Conservation (phyloP, 306 rosid species). For the Cicer arietinum region DNA sequence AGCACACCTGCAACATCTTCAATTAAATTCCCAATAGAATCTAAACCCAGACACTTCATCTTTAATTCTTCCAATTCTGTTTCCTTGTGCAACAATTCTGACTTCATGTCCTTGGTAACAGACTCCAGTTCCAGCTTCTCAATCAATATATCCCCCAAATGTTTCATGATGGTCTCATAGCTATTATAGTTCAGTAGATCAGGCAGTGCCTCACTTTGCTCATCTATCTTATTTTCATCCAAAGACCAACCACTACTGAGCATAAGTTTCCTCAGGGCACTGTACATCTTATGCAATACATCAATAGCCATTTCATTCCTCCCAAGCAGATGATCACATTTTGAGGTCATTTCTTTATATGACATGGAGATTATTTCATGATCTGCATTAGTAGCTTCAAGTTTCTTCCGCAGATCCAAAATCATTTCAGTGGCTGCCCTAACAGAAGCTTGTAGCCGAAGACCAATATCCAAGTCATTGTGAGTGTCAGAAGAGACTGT, state of each 20-base stretch:
- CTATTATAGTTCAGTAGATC: conserved; percentile 67
- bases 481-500: conserved; percentile 39
- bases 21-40: conserved; percentile 63
- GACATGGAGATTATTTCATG: conserved; percentile 54
- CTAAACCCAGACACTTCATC: conserved; percentile 62
- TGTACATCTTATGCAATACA: conserved; percentile 58
- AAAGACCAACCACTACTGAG: conserved; percentile 52
- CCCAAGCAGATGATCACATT: conserved; percentile 64
- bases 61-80: conserved; percentile 68
- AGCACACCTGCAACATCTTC: conserved; percentile 65
- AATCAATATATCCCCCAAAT: conserved; percentile 55
- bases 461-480: conserved; percentile 43
- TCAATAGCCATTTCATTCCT: conserved; percentile 66
- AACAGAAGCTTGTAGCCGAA: conserved; percentile 59
- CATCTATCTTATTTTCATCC: conserved; percentile 55
- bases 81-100: conserved; percentile 63
- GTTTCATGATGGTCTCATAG: conserved; percentile 61
- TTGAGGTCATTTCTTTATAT: conserved; percentile 62
- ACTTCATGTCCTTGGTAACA: conserved; percentile 58
- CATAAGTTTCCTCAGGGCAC: conserved; percentile 62
- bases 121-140: conserved; percentile 70
- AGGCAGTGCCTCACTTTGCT: conserved; percentile 52
- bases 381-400: conserved; percentile 62
- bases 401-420: conserved; percentile 66
- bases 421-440: conserved; percentile 65